Evolutionary conservation across 768 basidiomycete genomes (phyloP).

Genomic region (Rhodotorula paludigena): DNA sequence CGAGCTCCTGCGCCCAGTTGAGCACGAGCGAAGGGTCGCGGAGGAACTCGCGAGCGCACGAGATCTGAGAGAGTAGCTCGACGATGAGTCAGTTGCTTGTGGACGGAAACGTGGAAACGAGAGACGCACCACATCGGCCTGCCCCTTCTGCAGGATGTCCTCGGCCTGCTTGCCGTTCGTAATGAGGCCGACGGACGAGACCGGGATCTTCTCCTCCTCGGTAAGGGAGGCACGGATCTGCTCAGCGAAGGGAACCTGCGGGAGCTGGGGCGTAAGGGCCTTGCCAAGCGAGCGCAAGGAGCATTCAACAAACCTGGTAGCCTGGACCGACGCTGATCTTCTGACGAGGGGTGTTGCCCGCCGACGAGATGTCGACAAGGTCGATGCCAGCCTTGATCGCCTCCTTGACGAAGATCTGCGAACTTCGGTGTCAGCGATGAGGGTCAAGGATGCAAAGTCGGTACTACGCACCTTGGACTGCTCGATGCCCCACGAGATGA

Average conservation of each 20-base stretch:
- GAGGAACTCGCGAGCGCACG: conserved; percentile 62
- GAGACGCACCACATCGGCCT: conserved; percentile 59
- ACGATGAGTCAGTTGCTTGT: conserved; percentile 19
- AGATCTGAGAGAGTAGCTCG: neutral
- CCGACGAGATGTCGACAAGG: conserved; percentile 66
- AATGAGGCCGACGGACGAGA: conserved; percentile 64
- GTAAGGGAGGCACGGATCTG: conserved; percentile 58
- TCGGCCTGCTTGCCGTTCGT: conserved; percentile 62
- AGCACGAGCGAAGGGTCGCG: conserved; percentile 59
- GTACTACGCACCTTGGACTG: conserved; percentile 58
- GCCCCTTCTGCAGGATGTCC: conserved; percentile 59
- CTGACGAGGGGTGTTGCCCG: conserved; percentile 62
- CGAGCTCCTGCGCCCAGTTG: conserved; percentile 60
- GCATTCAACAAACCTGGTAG: conserved; percentile 56
- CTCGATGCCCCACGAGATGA: conserved; percentile 70
- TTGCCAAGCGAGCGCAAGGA: no score
- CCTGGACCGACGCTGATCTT: conserved; percentile 58
- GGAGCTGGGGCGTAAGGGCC: no score
- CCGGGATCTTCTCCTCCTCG: conserved; percentile 36
- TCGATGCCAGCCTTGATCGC: conserved; percentile 59
- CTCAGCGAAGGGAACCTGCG: conserved; percentile 65
- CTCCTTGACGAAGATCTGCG: conserved; percentile 26
- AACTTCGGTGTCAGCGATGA: neutral
- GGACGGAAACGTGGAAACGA: no score
- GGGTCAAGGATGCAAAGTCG: no score